These are phyloP conservation scores for Talaromyces sp. DNA, from an alignment of 2,329 filamentous ascomycete genomes.

Conservation along the genomic window DNA sequence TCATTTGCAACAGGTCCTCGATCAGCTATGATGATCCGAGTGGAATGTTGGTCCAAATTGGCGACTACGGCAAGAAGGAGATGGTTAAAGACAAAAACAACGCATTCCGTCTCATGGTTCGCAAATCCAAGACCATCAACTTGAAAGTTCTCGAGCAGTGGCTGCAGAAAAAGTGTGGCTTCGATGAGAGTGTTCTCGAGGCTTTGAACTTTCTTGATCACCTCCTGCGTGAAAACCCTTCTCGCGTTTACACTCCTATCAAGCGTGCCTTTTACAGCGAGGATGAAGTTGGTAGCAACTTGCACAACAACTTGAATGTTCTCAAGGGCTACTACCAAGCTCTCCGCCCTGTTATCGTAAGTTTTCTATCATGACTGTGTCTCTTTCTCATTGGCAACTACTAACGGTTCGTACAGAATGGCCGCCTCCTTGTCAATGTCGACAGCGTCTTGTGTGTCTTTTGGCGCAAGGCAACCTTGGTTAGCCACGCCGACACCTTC, in stretches of 20 bases:
- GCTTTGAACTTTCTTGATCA: conserved; percentile 91
- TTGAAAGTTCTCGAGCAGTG: conserved; percentile 64
- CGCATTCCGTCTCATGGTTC: conserved; percentile 58
- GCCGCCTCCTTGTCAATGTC: conserved; percentile 73
- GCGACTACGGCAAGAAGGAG: conserved; percentile 47
- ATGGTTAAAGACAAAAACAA: conserved; percentile 37
- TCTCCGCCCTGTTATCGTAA: conserved; percentile 66
- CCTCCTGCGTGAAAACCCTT: conserved; percentile 73
- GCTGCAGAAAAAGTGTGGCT: conserved; percentile 46
- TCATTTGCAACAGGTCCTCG: conserved; percentile 28
- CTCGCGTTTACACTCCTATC: conserved; percentile 61
- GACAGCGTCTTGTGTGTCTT: conserved; percentile 92
- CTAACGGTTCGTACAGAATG: conserved; percentile 41
- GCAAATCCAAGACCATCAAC: conserved; percentile 62
- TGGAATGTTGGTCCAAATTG: conserved; percentile 44
- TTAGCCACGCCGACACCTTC: conserved; percentile 30
- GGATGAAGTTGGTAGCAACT: conserved; percentile 42
- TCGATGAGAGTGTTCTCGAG: conserved; percentile 66
- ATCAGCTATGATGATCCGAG: conserved; percentile 41
- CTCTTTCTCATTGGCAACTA: neutral
- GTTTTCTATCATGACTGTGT: conserved; percentile 10
- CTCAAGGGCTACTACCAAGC: conserved; percentile 88
- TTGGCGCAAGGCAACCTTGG: conserved; percentile 53
- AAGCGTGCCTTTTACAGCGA: conserved; percentile 77
- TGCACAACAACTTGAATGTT: conserved; percentile 67